phyloP scores from a whole-genome alignment of 2,329 filamentous ascomycete genomes.

The Hyphodiscus sp. region DNA sequence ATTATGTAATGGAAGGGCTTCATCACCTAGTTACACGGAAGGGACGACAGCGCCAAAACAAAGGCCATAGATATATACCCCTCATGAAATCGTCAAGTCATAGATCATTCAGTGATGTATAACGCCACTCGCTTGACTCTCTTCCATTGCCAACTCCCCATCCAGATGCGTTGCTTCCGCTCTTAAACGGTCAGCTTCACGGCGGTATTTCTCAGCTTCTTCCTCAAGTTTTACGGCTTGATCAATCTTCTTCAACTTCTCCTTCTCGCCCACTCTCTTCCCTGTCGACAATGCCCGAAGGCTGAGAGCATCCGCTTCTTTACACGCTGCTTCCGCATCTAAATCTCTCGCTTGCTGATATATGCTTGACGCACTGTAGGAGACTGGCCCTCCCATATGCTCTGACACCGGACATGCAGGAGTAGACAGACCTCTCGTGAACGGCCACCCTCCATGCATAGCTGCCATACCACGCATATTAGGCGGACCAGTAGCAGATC shows the following conservation, averaged over 20 bases:
- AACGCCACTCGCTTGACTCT: neutral
- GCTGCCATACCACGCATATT: slow-evolving; percentile 3
- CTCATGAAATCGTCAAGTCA: neutral
- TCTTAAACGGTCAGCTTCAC: slow-evolving; percentile 20
- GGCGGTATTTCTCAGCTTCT: slow-evolving; percentile 17
- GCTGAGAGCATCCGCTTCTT: slow-evolving; percentile 15
- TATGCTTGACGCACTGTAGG: slow-evolving; percentile 14
- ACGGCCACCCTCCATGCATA: slow-evolving; percentile 19
- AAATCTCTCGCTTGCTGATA: slow-evolving; percentile 18
- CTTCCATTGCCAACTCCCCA: slow-evolving; percentile 16
- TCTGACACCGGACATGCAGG: slow-evolving; percentile 6
- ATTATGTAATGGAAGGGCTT: too few relatives aligned
- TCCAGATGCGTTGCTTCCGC: slow-evolving; percentile 22
- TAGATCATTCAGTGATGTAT: neutral
- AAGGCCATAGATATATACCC: neutral
- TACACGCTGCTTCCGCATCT: slow-evolving; percentile 10
- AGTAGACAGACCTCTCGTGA: slow-evolving; percentile 8
- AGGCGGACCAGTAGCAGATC: neutral
- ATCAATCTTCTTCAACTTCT: slow-evolving; percentile 10
- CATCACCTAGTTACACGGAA: too few relatives aligned
- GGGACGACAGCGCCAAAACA: neutral
- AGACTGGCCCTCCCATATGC: slow-evolving; percentile 1
- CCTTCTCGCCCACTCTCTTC: slow-evolving; percentile 9
- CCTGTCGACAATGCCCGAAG: slow-evolving; percentile 7
- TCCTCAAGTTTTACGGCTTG: slow-evolving; percentile 19